Percentiles rank a stretch among this genome's conserved stretches.
phyloP scores from a whole-genome alignment of 306 rosid species.

The Acacia acuminata region DNA sequence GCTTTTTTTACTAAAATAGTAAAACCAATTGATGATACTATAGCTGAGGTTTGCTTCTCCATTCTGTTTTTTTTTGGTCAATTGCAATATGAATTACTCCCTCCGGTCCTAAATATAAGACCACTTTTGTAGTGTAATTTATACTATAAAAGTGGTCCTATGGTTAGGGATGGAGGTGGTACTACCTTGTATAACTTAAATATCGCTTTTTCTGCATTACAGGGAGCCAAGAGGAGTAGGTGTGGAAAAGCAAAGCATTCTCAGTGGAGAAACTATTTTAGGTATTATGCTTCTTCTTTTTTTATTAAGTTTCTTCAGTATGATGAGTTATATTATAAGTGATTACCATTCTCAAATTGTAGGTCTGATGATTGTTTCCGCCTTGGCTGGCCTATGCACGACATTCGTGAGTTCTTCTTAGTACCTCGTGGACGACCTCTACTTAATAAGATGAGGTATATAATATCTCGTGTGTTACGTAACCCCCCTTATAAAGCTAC shows the following conservation, averaged over 20 bases:
- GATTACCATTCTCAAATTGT: conserved; percentile 33
- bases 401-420: conserved; percentile 70
- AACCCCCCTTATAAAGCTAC: no score
- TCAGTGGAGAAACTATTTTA: no score
- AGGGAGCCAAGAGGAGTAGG: no score
- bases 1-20: conserved; percentile 78
- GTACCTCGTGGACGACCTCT: conserved; percentile 32
- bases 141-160: no score
- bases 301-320: conserved; percentile 4
- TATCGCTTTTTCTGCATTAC: no score
- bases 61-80: background rate
- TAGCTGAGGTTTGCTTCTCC: conserved; percentile 57
- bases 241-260: no score
- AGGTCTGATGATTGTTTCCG: conserved; percentile 90
- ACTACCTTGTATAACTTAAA: no score
- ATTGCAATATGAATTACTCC: conserved; percentile 14
- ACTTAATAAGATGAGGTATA: conserved; percentile 62
- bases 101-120: no score
- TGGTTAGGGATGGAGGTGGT: no score
- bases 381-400: conserved; percentile 98
- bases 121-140: no score
- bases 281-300: no score
- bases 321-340: conserved; percentile 19
- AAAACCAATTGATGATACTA: conserved; percentile 82
- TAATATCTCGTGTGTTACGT: conserved; percentile 27